These are phyloP conservation scores for Suhomyces chickasaworum DNA, from an alignment of 1,139 yeast species.

Conservation along the genomic window DNA sequence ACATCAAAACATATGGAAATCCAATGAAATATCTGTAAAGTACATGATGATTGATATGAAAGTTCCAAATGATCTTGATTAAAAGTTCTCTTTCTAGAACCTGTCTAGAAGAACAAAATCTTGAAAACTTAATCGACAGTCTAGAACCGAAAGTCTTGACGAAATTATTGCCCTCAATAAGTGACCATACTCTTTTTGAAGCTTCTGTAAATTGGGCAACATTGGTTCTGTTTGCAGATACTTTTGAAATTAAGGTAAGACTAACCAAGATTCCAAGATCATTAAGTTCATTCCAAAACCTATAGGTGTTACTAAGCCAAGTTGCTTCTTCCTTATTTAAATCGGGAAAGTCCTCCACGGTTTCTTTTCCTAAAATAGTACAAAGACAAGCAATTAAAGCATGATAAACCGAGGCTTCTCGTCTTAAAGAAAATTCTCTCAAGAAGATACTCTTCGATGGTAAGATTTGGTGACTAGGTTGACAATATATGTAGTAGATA, in stretches of 20 bases:
- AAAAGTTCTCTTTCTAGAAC: slow-evolving; percentile 37
- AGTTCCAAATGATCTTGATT: slow-evolving; percentile 45
- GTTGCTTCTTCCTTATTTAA: slow-evolving; percentile 33
- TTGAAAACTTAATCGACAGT: slow-evolving; percentile 2
- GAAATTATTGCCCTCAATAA: slow-evolving; percentile 30
- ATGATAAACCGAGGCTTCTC: slow-evolving; percentile 46
- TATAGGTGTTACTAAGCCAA: slow-evolving; percentile 42
- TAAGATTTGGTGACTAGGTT: slow-evolving; percentile 47
- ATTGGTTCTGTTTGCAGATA: slow-evolving; percentile 18
- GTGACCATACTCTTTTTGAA: slow-evolving; percentile 23
- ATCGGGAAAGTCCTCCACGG: slow-evolving; percentile 4
- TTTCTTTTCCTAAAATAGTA: slow-evolving; percentile 24
- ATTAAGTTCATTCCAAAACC: slow-evolving; percentile 39
- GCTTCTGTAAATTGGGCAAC: slow-evolving; percentile 12
- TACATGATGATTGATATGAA: slow-evolving; percentile 34
- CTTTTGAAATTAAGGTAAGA: slow-evolving; percentile 23
- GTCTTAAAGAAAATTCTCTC: slow-evolving; percentile 31
- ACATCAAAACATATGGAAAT: slow-evolving; percentile 31
- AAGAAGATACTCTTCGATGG: slow-evolving; percentile 44
- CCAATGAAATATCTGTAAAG: slow-evolving; percentile 41
- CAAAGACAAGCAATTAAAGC: slow-evolving; percentile 50
- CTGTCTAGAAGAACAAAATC: slow-evolving; percentile 28
- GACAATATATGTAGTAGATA: slow-evolving; percentile 49
- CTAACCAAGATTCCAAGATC: slow-evolving; percentile 28
- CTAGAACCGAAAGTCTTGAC: slow-evolving; percentile 21